These are phyloP conservation scores for Colletotrichum sp. DNA, from an alignment of 2,329 filamentous ascomycete genomes.

Conservation along the genomic window DNA sequence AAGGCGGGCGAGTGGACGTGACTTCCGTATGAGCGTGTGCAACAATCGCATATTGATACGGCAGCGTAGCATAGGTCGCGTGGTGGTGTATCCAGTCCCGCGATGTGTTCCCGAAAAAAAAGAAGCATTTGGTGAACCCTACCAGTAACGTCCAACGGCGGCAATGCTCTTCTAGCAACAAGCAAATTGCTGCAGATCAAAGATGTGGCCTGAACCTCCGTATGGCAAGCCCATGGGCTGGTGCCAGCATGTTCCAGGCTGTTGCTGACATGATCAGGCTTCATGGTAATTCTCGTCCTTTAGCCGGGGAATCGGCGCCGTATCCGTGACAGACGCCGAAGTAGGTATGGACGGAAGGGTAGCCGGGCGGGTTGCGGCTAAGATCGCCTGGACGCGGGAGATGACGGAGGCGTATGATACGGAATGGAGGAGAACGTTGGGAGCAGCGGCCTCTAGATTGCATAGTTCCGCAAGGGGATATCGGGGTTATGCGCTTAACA, in stretches of 20 bases:
- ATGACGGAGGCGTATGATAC: slow-evolving; percentile 4
- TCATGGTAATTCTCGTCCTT: not conserved
- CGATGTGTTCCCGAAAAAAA: not conserved
- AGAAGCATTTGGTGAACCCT: not conserved
- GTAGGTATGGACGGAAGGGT: not conserved
- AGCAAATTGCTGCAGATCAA: not conserved
- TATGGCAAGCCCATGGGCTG: not conserved
- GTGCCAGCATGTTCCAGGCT: not conserved
- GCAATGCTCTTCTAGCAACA: not conserved
- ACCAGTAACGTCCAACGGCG: not conserved
- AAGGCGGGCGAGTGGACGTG: not conserved
- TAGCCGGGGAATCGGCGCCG: not conserved
- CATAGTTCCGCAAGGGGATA: not conserved
- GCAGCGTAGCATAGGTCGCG: not conserved
- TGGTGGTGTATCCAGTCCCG: not conserved
- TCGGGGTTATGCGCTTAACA: not conserved
- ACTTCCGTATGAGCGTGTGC: not conserved
- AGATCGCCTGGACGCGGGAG: slow-evolving; percentile 22
- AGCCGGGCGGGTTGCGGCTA: slow-evolving; percentile 10
- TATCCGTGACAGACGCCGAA: not conserved
- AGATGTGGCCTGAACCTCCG: not conserved
- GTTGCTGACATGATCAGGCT: not conserved
- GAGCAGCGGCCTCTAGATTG: not conserved
- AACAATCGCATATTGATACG: not conserved
- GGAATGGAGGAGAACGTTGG: not conserved